Evolutionary conservation across 1,139 yeast genomes (phyloP).

Genomic region (Candida anutae): DNA sequence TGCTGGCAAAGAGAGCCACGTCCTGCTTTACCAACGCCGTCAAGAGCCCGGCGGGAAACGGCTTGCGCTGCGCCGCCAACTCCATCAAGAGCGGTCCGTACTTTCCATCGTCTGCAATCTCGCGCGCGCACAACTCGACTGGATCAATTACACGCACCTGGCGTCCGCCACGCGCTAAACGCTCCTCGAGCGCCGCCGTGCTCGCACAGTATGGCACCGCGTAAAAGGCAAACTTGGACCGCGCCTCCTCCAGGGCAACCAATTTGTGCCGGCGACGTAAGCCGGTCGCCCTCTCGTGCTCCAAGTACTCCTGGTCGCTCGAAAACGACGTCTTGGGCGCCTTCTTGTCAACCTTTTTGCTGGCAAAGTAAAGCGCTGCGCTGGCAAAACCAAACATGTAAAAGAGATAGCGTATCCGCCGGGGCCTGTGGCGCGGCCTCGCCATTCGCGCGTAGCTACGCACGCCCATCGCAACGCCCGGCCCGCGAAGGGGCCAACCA

Average conservation of each 20-base stretch:
- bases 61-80: constrained; percentile 24
- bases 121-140: constrained; percentile 33
- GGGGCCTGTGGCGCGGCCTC: too few relatives aligned
- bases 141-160: constrained; percentile 46
- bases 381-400: constrained; percentile 46
- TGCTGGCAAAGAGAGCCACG: constrained; percentile 28
- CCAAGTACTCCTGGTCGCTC: constrained; percentile 54
- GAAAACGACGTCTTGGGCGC: constrained; percentile 40
- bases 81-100: constrained; percentile 38
- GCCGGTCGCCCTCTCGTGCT: constrained; percentile 42
- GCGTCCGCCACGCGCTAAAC: constrained; percentile 11
- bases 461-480: too few relatives aligned
- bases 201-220: constrained; percentile 35
- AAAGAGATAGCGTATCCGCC: constrained; percentile 37
- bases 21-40: constrained; percentile 50
- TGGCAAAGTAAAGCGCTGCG: constrained; percentile 45
- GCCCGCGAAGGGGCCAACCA: too few relatives aligned
- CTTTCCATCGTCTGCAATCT: constrained; percentile 30
- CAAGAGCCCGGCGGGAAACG: constrained; percentile 49
- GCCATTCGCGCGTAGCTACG: too few relatives aligned
- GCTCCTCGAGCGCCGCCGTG: constrained; percentile 12
- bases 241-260: constrained; percentile 21
- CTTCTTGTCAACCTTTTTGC: constrained; percentile 45
- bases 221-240: constrained; percentile 31
- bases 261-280: constrained; percentile 47